Evolutionary conservation across 2,329 filamentous ascomycete species (phyloP).

Genomic region (Thyridium curvatum): DNA sequence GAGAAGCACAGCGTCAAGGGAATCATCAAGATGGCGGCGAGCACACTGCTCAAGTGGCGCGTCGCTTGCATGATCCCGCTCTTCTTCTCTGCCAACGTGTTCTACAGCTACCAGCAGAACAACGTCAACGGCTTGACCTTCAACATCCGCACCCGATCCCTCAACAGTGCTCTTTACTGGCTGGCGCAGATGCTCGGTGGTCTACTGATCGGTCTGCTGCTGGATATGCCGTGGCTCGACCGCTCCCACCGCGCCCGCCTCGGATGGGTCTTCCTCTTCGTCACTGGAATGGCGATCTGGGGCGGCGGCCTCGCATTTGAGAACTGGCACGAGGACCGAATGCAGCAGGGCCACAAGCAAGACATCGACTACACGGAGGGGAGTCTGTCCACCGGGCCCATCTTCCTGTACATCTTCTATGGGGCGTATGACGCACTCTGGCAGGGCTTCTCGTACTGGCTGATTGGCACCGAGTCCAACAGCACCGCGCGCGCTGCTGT

Average conservation of each 20-base stretch:
- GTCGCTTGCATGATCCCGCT: conserved; percentile 43
- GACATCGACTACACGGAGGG: conserved; percentile 41
- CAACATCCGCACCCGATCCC: conserved; percentile 47
- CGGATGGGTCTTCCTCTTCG: conserved; percentile 39
- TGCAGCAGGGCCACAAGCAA: conserved; percentile 26
- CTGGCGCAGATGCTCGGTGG: conserved; percentile 50
- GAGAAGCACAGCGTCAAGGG: conserved; percentile 30
- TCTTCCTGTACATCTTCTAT: conserved; percentile 67
- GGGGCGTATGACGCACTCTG: conserved; percentile 62
- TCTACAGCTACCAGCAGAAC: conserved; percentile 50
- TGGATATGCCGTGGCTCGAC: conserved; percentile 34
- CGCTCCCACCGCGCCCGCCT: conserved; percentile 37
- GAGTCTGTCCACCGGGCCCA: conserved; percentile 50
- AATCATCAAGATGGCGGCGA: conserved; percentile 26
- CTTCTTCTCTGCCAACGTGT: conserved; percentile 49
- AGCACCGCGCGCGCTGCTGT: conserved; percentile 31
- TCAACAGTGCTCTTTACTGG: conserved; percentile 50
- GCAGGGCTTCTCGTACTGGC: conserved; percentile 61
- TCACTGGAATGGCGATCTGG: conserved; percentile 47
- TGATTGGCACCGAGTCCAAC: conserved; percentile 39
- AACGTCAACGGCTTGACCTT: conserved; percentile 48
- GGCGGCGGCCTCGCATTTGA: conserved; percentile 62
- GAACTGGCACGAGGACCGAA: conserved; percentile 38
- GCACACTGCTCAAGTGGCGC: conserved; percentile 34
- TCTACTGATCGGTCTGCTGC: conserved; percentile 35